Evolutionary conservation across 1,284 basidiomycete genomes (phyloP).

Genomic region (Meira nashicola): DNA sequence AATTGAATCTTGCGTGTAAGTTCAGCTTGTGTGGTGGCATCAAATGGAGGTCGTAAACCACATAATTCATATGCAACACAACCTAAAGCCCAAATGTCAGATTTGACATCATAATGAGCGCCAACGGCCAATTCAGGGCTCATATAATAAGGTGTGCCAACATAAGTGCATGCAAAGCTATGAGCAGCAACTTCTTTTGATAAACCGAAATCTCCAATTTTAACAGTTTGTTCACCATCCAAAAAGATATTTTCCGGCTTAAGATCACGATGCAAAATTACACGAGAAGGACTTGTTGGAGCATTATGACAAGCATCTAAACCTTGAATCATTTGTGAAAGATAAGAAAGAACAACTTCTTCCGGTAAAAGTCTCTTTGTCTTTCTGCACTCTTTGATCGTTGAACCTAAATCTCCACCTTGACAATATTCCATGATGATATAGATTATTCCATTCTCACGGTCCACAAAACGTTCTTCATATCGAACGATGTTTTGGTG

Average conservation of each 20-base stretch:
- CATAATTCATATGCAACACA: conserved; percentile 95
- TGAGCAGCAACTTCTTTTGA: conserved; percentile 77
- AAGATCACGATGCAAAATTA: conserved; percentile 83
- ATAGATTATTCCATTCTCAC: conserved; percentile 58
- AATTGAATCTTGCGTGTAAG: conserved; percentile 76
- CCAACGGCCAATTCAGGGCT: conserved; percentile 94
- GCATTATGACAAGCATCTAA: conserved; percentile 75
- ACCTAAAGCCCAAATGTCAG: conserved; percentile 95
- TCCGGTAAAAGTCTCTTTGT: conserved; percentile 64
- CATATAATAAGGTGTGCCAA: conserved; percentile 98
- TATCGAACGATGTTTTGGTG: conserved; percentile 94
- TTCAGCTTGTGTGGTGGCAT: conserved; percentile 80
- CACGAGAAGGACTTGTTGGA: not conserved
- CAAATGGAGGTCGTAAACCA: conserved; percentile 72
- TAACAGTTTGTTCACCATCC: conserved; percentile 71
- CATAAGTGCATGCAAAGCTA: conserved; percentile 89
- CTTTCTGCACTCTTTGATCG: conserved; percentile 74
- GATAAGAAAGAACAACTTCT: conserved; percentile 89
- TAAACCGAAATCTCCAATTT: conserved; percentile 92
- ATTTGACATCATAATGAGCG: conserved; percentile 91
- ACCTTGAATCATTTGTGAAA: conserved; percentile 85
- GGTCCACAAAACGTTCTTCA: conserved; percentile 83
- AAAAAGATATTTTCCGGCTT: conserved; percentile 97
- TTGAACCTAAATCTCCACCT: conserved; percentile 79
- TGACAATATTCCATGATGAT: conserved; percentile 66